Conservation (phyloP, 1,284 basidiomycete genomes). For the Papiliotrema flavescens region DNA sequence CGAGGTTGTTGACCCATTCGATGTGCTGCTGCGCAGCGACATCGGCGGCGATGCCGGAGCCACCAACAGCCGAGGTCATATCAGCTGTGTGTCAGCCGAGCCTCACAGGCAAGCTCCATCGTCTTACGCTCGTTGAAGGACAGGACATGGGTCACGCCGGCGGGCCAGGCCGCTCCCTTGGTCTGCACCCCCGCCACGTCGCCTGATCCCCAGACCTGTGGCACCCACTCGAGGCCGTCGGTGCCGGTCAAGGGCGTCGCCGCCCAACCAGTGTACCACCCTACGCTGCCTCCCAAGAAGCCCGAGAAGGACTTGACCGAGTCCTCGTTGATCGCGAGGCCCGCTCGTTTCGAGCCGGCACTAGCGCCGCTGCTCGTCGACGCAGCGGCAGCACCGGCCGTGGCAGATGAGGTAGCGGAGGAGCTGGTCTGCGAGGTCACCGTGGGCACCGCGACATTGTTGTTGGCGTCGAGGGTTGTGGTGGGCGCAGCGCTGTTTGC, state of each 20-base stretch:
- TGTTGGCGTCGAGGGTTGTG: no score
- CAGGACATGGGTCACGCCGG: conserved; percentile 21
- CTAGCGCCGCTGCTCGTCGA: not conserved
- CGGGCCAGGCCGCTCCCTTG: conserved; percentile 2
- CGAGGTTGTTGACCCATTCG: conserved; percentile 22
- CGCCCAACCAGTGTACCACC: conserved; percentile 1
- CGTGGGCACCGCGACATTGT: no score
- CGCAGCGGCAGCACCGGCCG: no score
- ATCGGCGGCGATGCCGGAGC: conserved; percentile 18
- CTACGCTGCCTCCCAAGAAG: not conserved
- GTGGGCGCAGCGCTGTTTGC: not conserved
- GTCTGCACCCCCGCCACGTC: conserved; percentile 7
- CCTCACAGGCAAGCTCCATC: no score
- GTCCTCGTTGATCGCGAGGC: not conserved
- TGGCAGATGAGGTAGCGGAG: no score
- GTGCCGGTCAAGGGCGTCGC: not conserved
- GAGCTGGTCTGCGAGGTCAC: no score
- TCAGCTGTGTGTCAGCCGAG: conserved; percentile 10
- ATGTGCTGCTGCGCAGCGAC: conserved; percentile 27
- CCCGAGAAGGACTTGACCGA: not conserved
- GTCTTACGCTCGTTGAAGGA: conserved; percentile 39
- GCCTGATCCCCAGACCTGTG: not conserved
- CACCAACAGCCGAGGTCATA: conserved; percentile 11
- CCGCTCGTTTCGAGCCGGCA: not conserved
- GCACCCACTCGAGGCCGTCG: not conserved